These are phyloP conservation scores for Trichoderma cornu-damae DNA, from an alignment of 2,329 filamentous ascomycete genomes.

Conservation along the genomic window DNA sequence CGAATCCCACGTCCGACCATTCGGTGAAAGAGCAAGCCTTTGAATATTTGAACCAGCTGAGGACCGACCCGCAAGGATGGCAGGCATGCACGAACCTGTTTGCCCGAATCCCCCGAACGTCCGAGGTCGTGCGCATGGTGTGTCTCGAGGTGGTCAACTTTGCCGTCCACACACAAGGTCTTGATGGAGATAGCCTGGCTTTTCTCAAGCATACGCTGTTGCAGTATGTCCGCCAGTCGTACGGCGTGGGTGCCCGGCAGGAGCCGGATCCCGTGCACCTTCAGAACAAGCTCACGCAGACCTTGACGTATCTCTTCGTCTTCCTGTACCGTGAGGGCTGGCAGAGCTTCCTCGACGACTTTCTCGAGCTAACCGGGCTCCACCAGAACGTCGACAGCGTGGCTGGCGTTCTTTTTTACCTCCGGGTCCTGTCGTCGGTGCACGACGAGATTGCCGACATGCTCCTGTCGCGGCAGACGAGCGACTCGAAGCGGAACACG, in stretches of 20 bases:
- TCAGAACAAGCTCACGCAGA: constrained; percentile 97
- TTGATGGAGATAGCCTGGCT: constrained; percentile 66
- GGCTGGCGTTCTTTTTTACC: constrained; percentile 75
- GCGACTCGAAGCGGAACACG: constrained; percentile 78
- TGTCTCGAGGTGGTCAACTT: constrained; percentile 91
- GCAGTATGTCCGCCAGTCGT: constrained; percentile 72
- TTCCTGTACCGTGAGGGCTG: constrained; percentile 80
- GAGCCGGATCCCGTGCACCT: constrained; percentile 67
- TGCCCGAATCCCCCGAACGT: constrained; percentile 66
- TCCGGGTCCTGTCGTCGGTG: constrained; percentile 80
- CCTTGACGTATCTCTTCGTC: constrained; percentile 88
- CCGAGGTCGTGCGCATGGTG: constrained; percentile 82
- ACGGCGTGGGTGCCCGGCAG: constrained; percentile 55
- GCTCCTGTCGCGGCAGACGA: constrained; percentile 69
- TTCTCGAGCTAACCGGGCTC: constrained; percentile 66
- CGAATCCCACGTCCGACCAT: constrained; percentile 71
- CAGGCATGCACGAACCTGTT: constrained; percentile 85
- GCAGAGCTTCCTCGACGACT: constrained; percentile 87
- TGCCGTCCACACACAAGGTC: constrained; percentile 72
- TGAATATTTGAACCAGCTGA: constrained; percentile 72
- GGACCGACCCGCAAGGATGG: constrained; percentile 79
- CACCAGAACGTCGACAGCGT: constrained; percentile 64
- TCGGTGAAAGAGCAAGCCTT: constrained; percentile 75
- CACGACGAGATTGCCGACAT: constrained; percentile 98
- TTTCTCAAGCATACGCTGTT: constrained; percentile 78